Percentiles rank a stretch among this genome's conserved stretches.
These are phyloP conservation scores for Pleurotus salmoneostramineus DNA, from an alignment of 768 basidiomycete genomes.

Conservation along the genomic window DNA sequence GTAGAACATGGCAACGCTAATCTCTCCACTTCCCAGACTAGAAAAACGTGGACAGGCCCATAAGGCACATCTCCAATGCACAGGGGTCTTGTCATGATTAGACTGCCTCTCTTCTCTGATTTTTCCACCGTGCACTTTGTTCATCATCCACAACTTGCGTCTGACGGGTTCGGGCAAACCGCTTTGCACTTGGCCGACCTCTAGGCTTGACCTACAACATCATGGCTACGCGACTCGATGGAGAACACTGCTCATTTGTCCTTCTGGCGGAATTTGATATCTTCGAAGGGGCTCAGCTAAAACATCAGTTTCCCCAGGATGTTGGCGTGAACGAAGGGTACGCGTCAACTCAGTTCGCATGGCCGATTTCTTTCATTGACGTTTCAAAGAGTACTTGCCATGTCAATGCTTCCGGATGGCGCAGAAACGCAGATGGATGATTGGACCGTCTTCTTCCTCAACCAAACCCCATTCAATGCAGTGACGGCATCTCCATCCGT, in stretches of 20 bases:
- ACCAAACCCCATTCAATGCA: slow-evolving; percentile 85
- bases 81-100: background rate
- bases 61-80: background rate
- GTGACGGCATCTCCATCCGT: slow-evolving; percentile 76
- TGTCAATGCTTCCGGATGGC: slow-evolving; percentile 98
- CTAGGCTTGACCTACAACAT: background rate
- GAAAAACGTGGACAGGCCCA: background rate
- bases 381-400: slow-evolving; percentile 74
- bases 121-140: background rate
- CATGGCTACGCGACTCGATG: slow-evolving; percentile 49
- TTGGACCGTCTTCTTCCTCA: slow-evolving; percentile 98
- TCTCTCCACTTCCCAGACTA: background rate
- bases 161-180: too few species aligned
- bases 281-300: slow-evolving; percentile 84
- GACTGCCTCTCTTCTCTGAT: background rate
- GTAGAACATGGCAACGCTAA: background rate
- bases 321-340: slow-evolving; percentile 93
- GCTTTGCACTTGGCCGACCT: too few species aligned
- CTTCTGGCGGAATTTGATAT: slow-evolving; percentile 98
- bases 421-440: slow-evolving; percentile 92
- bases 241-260: slow-evolving; percentile 84
- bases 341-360: slow-evolving; percentile 17
- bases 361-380: slow-evolving; percentile 1
- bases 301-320: slow-evolving; percentile 93
- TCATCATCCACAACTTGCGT: background rate